Percentiles rank a stretch among this genome's conserved stretches.
Conservation (phyloP, 192 early-diverging fungal genomes). For the Backusella parvicylindrica region DNA sequence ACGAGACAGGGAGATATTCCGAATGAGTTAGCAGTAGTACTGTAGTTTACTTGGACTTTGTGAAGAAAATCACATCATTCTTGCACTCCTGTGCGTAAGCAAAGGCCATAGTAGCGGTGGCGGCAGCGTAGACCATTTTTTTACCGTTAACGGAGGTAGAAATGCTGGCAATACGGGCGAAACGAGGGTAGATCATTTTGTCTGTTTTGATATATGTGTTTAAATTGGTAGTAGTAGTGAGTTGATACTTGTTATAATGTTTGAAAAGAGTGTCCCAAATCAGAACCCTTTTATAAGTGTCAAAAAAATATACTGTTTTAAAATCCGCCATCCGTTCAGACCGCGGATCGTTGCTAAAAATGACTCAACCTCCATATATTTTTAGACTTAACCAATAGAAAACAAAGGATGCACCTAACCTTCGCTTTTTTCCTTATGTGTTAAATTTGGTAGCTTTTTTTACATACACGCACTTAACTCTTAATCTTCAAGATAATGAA, state of each 20-base stretch:
- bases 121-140: not conserved
- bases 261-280: not conserved
- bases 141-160: constrained; percentile 5
- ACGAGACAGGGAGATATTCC: not conserved
- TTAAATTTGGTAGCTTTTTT: not conserved
- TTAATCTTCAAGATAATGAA: not conserved
- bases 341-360: constrained; percentile 4
- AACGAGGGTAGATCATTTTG: constrained; percentile 8
- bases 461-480: not conserved
- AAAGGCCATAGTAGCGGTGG: constrained; percentile 5
- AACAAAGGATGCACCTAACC: not conserved
- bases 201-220: not conserved
- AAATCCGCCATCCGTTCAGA: not conserved
- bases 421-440: not conserved
- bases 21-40: not conserved
- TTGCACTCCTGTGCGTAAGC: constrained; percentile 26
- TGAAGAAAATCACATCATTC: constrained; percentile 29
- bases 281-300: not conserved
- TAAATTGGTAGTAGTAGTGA: not conserved
- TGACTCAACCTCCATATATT: constrained; percentile 3
- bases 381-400: constrained; percentile 1
- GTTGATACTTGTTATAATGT: not conserved
- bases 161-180: not conserved
- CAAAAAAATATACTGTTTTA: not conserved
- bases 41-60: constrained; percentile 16